Conservation (phyloP, 768 basidiomycete genomes). For the Leucocoprinus leucothites region DNA sequence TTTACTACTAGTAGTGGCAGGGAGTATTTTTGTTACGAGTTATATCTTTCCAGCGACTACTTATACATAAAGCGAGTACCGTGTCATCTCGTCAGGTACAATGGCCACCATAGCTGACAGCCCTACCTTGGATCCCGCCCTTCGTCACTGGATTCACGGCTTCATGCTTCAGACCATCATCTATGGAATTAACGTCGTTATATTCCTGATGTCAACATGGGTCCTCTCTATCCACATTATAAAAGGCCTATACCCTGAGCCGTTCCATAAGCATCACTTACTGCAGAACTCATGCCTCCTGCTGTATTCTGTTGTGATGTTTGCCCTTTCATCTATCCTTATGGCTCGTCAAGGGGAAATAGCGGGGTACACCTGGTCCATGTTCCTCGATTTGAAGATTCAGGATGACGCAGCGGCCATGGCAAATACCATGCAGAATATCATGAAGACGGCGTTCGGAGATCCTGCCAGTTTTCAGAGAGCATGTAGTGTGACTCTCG, state of each 20-base stretch:
- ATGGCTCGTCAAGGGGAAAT: slow-evolving; percentile 9
- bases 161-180: slow-evolving; percentile 5
- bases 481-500: neutral
- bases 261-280: slow-evolving; percentile 5
- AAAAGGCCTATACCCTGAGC: neutral
- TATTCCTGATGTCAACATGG: slow-evolving; percentile 6
- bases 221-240: slow-evolving; percentile 9
- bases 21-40: too few species aligned
- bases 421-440: too few species aligned
- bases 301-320: slow-evolving; percentile 5
- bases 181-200: slow-evolving; percentile 5
- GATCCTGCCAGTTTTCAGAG: neutral
- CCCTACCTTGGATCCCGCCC: neutral
- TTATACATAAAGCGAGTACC: neutral
- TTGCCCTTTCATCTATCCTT: neutral
- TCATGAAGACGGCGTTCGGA: neutral
- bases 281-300: slow-evolving; percentile 4
- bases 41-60: too few species aligned
- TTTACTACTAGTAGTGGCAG: too few species aligned
- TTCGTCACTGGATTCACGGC: slow-evolving; percentile 7
- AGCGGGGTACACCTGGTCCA: neutral
- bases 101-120: neutral
- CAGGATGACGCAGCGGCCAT: neutral
- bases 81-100: neutral
- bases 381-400: neutral